A percentile compares a stretch with the other conserved stretches of the same genome.
These are phyloP conservation scores for Trypanosoma caninum DNA, from an alignment of 208 protist species.

Conservation along the genomic window DNA sequence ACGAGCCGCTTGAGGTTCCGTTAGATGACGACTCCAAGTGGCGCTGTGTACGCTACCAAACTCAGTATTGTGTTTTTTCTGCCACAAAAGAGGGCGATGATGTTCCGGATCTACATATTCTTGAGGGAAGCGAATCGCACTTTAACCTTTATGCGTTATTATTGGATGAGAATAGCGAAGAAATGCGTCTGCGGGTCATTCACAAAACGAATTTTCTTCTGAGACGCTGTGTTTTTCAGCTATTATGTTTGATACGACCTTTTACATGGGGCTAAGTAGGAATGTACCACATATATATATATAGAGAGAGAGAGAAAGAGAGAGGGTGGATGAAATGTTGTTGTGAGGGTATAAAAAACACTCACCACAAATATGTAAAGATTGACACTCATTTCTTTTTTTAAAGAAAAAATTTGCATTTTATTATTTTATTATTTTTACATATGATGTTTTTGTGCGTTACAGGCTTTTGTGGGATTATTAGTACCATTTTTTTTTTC, in stretches of 20 bases:
- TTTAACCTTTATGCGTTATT: slow-evolving; percentile 80
- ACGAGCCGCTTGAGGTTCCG: slow-evolving; percentile 25
- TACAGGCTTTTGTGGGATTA: not conserved
- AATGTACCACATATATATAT: not conserved
- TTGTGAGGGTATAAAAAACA: not conserved
- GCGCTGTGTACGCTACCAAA: slow-evolving; percentile 78
- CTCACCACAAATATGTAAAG: not conserved
- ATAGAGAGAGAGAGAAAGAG: not conserved
- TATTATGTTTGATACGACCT: slow-evolving; percentile 75
- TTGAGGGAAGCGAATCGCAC: slow-evolving; percentile 66
- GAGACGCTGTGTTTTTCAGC: slow-evolving; percentile 68
- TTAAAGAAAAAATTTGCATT: not conserved
- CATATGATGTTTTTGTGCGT: not conserved
- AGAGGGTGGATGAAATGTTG: not conserved
- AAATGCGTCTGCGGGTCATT: slow-evolving; percentile 46
- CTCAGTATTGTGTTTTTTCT: slow-evolving; percentile 55
- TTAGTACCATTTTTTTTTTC: not conserved
- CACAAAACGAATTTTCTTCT: slow-evolving; percentile 83
- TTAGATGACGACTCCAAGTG: slow-evolving; percentile 36
- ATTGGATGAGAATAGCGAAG: slow-evolving; percentile 44
- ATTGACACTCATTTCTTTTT: not conserved
- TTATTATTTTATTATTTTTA: not conserved
- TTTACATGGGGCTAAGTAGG: slow-evolving; percentile 77
- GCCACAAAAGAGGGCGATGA: slow-evolving; percentile 58
- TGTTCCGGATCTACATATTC: slow-evolving; percentile 47